Conservation (phyloP, 75 land plant genomes). For the Selaginella tamariscina region DNA sequence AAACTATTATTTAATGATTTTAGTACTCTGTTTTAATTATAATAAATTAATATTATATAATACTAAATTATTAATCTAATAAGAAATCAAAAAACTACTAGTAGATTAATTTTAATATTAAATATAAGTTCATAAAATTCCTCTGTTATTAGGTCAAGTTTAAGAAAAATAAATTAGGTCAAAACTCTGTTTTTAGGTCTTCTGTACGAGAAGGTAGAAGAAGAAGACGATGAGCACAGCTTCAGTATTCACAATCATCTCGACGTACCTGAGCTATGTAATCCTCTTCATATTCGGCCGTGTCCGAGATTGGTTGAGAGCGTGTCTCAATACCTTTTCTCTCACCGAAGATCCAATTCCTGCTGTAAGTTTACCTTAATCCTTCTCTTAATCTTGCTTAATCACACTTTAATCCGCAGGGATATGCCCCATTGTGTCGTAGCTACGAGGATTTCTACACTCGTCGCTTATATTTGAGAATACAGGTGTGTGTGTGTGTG, state of each 20-base stretch:
- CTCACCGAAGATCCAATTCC: not conserved
- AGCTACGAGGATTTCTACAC: conserved; percentile 93
- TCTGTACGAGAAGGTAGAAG: too few species aligned
- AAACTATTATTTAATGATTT: too few species aligned
- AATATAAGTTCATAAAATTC: too few species aligned
- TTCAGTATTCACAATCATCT: not conserved
- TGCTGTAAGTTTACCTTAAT: conserved; percentile 1
- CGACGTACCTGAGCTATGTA: conserved; percentile 82
- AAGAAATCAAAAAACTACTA: too few species aligned
- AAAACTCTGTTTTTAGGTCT: too few species aligned
- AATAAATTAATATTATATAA: too few species aligned
- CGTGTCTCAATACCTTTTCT: conserved; percentile 29
- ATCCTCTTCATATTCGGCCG: conserved; percentile 81
- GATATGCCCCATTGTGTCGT: conserved; percentile 87
- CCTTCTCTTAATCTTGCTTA: not conserved
- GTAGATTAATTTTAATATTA: too few species aligned
- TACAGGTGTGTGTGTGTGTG: conserved; percentile 44
- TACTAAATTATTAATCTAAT: too few species aligned
- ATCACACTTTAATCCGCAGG: conserved; percentile 28
- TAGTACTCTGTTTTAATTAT: too few species aligned
- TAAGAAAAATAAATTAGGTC: too few species aligned
- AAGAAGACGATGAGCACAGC: conserved; percentile 1
- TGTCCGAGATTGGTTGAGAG: conserved; percentile 58
- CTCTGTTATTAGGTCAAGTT: too few species aligned
- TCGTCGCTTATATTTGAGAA: conserved; percentile 69